phyloP scores from a whole-genome alignment of 345 rosid genomes.

The Populus tremula region DNA sequence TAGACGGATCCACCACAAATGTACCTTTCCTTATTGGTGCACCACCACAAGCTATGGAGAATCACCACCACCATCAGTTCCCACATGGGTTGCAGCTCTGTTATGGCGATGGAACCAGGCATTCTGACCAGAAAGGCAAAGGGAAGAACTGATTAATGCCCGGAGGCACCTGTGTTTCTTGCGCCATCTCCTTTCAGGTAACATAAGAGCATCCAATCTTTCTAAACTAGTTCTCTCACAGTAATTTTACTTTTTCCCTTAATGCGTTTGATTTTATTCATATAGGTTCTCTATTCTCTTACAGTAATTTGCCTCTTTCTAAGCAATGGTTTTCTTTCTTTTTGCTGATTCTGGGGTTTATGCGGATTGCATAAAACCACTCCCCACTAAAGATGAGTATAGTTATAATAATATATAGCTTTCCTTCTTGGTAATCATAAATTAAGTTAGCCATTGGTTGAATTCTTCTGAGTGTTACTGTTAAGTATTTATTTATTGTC shows the following conservation, averaged over 20 bases:
- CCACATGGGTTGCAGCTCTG: slow-evolving; percentile 67
- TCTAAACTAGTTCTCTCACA: not conserved
- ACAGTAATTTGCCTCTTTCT: not conserved
- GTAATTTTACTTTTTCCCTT: not conserved
- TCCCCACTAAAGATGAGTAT: slow-evolving; percentile 13
- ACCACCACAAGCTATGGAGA: slow-evolving; percentile 54
- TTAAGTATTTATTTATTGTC: not conserved
- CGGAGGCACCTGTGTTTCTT: slow-evolving; percentile 12
- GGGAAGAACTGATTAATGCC: slow-evolving; percentile 56
- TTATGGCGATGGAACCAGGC: slow-evolving; percentile 69
- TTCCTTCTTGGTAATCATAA: slow-evolving; percentile 48
- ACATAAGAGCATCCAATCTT: slow-evolving; percentile 4
- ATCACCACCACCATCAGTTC: slow-evolving; percentile 70
- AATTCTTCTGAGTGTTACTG: slow-evolving; percentile 17
- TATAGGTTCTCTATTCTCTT: not conserved
- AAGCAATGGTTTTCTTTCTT: not conserved
- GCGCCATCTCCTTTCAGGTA: slow-evolving; percentile 49
- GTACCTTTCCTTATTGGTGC: slow-evolving; percentile 68
- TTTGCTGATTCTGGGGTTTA: slow-evolving; percentile 25
- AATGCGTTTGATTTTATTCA: not conserved
- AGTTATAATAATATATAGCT: not conserved
- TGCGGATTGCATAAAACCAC: slow-evolving; percentile 24
- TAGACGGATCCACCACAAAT: slow-evolving; percentile 50
- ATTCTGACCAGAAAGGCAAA: slow-evolving; percentile 79
- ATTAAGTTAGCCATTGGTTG: slow-evolving; percentile 34